Base-by-base conservation (phyloP, 73 alveolate genomes). In the Paramecium tetraurelia region DNA sequence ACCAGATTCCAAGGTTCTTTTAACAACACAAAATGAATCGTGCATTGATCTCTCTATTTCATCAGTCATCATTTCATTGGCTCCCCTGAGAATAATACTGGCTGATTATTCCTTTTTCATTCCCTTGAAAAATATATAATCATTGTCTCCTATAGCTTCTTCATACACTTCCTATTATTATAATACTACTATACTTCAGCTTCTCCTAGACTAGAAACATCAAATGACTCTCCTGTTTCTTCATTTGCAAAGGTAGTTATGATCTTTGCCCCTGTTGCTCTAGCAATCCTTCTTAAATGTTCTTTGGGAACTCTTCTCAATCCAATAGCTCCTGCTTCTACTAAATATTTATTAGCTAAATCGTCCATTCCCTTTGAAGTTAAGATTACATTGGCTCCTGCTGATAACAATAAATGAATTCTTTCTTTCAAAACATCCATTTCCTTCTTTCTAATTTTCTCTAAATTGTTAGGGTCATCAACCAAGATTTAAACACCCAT, bases 321-420 rank as follows among this genome's bases (percentile, higher is more conserved):
- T 43, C 99, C 99, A 85, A 98, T 92, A 77, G 95, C 96, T 41
- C 93, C 95, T 33, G 97, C 98, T 93, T 98, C 99, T 44, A 98
- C 99, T 95, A 98, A 94, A 95, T 98, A 98, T 96, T 98, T 98
- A 90, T 97, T 97, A 33, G 99, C 99, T 58, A 98, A 96, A 87
- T 98, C 99, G 92, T 98, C 99, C 86, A 98, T 98, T 44, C 99
- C 99, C 92, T 96, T 96, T 36, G 99, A 90, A 93, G 99, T 97
- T 53, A 98, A 94, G 80, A 98, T 95, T 20, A 98, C 99, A 93
- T 98, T 98, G 43, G 99, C 99, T 22, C 99, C 99, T 27, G 99
- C 96, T 11, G 95, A 98, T 68, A 98, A 95, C 35, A 97, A 92
- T 92, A 95, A 95, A 35, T 97, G 71, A 90, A 96, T 93, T 96